Base-by-base conservation (phyloP, 768 basidiomycete genomes). In the Mycena vulgaris region DNA sequence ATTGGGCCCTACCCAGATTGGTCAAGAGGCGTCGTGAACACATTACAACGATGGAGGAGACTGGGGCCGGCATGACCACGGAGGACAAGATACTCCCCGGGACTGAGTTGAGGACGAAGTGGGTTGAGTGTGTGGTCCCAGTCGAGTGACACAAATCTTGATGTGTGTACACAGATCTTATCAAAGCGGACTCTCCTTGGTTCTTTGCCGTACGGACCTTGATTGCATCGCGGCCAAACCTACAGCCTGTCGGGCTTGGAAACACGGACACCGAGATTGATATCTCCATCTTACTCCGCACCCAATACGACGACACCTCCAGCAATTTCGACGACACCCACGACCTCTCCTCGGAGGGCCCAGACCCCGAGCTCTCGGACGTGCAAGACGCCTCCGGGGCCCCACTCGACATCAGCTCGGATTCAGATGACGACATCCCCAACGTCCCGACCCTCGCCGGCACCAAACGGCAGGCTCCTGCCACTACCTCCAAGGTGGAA, bases 141-240 rank as follows among this genome's bases (percentile, higher is more conserved):
- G 28, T 10, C 33, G 28, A 21, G 23, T 56, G 9, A 7, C 17
- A 21, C 1, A 9, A 1, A 33, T 56, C n/a, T 11, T 56, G 55
- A 56, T 8, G 13, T 35, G 3, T 8, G 35, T 10, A 19, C 17
- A 56, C 55, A 56, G 55, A 56, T 17, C 10, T 56, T 3, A 39
- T 56, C 8, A 39, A 39, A 13, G 35, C 2, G 21, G 33, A 61
- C 40, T 47, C 30, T 4, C 60, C 60, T 16, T 62, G 60, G 60
- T 37, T 49, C 60, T 49, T 49, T 14, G 11, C 25, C 35, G 25
- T 62, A 1, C 33, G 48, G 2, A 14, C 47, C 16, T 25, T 77
- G 16, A 77, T 76, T 40, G 66, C 57, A 7, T 60, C 70, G 42
- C 72, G 69, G 1, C 76, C 71, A 23, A 78, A 75, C 58, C 33